Base-by-base conservation (phyloP, 495 filamentous ascomycete species). In the Xylaria flabelliformis region DNA sequence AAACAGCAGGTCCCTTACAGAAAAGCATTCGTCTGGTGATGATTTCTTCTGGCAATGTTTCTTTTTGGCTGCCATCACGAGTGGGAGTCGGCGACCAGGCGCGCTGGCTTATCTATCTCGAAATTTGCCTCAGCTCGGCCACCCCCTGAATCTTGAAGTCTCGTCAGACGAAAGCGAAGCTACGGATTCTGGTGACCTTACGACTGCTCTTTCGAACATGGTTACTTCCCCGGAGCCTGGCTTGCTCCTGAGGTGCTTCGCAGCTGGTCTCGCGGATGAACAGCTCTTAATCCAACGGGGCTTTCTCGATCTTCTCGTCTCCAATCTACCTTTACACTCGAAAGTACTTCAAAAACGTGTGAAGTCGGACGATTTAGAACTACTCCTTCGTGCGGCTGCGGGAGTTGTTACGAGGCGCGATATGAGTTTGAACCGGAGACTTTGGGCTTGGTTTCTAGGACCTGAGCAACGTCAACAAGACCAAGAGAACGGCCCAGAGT, bases 21-120 rank as follows among this genome's bases (percentile, higher is more conserved):
- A 86, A n/a, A 81, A 83, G n/a, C 84, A 86, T 63, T 87, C 85
- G 17, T 82, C 85, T 12, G 91, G 89, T 36, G 93, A 95, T 65
- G 93, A 94, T 74, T 97, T 94, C 79, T 99, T 97, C 79, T 99
- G 96, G 96, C 96, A 99, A 83, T 97, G 93, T 80, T 92, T 99
- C 74, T 97, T 99, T 74, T 85, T 98, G 48, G 94, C 94, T 17
- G 90, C 93, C 0, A 97, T 99, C 46, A 97, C 95, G 7, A 94
- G 93, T 76, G 85, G 92, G 34, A 92, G 89, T 51, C 87, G 97
- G 71, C 89, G 96, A 56, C 91, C 92, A 74, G 96, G 96, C 34
- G 93, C 94, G 26, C 82, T 99, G 68, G 93, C 95, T 34, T 98
- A 93, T 80, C 82, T 99, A 56, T 83, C 87, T 34, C 91, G 94